Evolutionary conservation across 225 moss, liverwort and hornwort genomes (phyloP), one percentile per base, ranked within the genome.

Genomic region (Neckera pumila): DNA sequence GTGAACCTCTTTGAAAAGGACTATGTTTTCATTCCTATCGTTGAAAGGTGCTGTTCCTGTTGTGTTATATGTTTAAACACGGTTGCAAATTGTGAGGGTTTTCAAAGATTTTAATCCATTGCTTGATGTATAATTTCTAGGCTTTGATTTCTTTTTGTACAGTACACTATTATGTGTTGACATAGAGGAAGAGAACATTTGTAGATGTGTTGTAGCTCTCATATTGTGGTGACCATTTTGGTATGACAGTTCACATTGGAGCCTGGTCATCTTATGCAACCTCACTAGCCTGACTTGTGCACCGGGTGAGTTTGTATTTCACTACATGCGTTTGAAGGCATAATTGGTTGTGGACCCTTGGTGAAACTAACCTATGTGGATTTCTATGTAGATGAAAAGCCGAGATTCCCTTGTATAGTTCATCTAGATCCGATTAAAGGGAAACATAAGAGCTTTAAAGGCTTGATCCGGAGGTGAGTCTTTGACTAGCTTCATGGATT

Each of bases 341-440:
- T 14, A 14, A 20, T 62, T 5, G 10, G 2, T 36, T 7, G 33
- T 53, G 16, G 6, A 42, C 2, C 26, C 34, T 40, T 25, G 16
- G 4, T 1, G 0, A 13, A 17, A 45, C 54, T 79, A 21, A 72
- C 10, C 3, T 17, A 5, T 62, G 25, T 63, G 0, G 6, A 43
- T 72, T 43, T 43, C 17, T 17, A 2, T 38, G 58, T 31, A 88
- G 88, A 84, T 74, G 42, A 80, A 36, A 83, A 60, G 73, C 64
- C 17, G 19, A 65, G 84, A 40, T 53, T 57, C 20, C 90, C 86
- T 57, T 86, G 86, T 45, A 80, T 92, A 22, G 58, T 86, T 73
- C 92, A 92, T 79, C 58, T 92, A 12, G 90, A 92, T 70, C 61
- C 92, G 1, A 6, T 88, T 12, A 45, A 76, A 86, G 90, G 86